Evolutionary conservation across 1,139 yeast species (phyloP).

Genomic region (Kurtzmaniella natalensis): DNA sequence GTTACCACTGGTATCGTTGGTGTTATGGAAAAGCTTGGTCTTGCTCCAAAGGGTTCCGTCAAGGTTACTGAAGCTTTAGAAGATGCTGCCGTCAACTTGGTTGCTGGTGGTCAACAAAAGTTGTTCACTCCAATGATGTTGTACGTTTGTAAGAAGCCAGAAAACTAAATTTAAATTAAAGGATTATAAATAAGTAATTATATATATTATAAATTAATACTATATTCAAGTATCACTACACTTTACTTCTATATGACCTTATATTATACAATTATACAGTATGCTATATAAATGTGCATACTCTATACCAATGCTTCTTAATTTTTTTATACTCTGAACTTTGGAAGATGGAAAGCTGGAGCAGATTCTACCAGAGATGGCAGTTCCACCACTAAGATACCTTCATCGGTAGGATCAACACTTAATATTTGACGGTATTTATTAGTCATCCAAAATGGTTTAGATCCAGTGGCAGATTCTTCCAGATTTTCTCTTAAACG

Average conservation of each 20-base stretch:
- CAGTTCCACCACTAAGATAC: conserved; percentile 61
- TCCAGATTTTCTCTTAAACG: conserved; percentile 25
- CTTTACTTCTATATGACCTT: conserved; percentile 2
- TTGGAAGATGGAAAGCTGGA: conserved; percentile 75
- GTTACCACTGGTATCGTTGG: conserved; percentile 81
- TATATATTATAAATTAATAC: too few species aligned
- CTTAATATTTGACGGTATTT: conserved; percentile 73
- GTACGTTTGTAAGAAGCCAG: conserved; percentile 80
- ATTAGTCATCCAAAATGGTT: conserved; percentile 69
- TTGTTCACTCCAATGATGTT: conserved; percentile 97
- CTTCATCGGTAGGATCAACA: conserved; percentile 53
- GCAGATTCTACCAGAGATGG: conserved; percentile 36
- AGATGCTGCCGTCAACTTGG: conserved; percentile 95
- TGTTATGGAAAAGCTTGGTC: conserved; percentile 71
- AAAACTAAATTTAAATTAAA: conserved; percentile 5
- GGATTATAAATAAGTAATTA: too few species aligned
- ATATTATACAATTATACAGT: conserved; percentile 1
- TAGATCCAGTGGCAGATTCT: conserved; percentile 20
- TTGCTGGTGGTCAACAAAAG: conserved; percentile 85
- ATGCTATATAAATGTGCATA: not conserved
- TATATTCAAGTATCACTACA: not conserved
- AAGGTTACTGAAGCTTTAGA: conserved; percentile 91
- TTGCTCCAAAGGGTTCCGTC: conserved; percentile 92
- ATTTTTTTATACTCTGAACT: conserved; percentile 46
- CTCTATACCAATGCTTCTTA: conserved; percentile 3